A percentile compares a stretch with the other conserved stretches of the same genome.
Conservation (phyloP, 2,329 filamentous ascomycete species). For the Fusarium drepaniforme region DNA sequence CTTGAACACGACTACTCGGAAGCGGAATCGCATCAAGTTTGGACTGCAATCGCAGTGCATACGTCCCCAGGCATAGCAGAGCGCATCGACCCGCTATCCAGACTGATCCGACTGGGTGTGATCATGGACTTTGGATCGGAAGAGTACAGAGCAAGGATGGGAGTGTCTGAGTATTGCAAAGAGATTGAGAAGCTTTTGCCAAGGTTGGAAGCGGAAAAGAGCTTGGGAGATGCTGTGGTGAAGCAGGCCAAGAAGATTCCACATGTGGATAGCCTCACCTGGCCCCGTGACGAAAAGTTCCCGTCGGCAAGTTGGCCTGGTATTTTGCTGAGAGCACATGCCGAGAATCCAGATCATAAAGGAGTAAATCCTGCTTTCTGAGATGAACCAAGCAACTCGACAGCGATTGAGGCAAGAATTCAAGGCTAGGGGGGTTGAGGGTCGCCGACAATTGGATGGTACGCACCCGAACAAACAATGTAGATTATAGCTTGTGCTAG, state of each 20-base stretch:
- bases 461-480: neutral
- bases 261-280: constrained; percentile 41
- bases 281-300: constrained; percentile 44
- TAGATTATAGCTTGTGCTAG: neutral
- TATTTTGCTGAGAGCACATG: constrained; percentile 45
- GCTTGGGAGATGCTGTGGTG: constrained; percentile 45
- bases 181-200: constrained; percentile 43
- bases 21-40: constrained; percentile 45
- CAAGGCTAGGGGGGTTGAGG: neutral
- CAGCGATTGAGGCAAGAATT: neutral
- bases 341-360: constrained; percentile 44
- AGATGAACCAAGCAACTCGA: neutral
- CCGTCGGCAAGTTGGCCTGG: constrained; percentile 48
- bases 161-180: constrained; percentile 10
- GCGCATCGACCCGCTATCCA: constrained; percentile 49
- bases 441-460: neutral
- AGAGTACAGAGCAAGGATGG: constrained; percentile 17
- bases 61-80: constrained; percentile 52
- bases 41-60: constrained; percentile 52
- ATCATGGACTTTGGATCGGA: constrained; percentile 47
- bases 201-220: constrained; percentile 41
- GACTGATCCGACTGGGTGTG: constrained; percentile 48
- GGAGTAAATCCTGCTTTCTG: constrained; percentile 48
- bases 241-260: constrained; percentile 40
- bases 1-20: constrained; percentile 41